Percentiles rank a stretch among this genome's conserved stretches.
These are phyloP conservation scores for Aureobasidium sp. DNA, from an alignment of 2,329 filamentous ascomycete genomes.

Conservation along the genomic window DNA sequence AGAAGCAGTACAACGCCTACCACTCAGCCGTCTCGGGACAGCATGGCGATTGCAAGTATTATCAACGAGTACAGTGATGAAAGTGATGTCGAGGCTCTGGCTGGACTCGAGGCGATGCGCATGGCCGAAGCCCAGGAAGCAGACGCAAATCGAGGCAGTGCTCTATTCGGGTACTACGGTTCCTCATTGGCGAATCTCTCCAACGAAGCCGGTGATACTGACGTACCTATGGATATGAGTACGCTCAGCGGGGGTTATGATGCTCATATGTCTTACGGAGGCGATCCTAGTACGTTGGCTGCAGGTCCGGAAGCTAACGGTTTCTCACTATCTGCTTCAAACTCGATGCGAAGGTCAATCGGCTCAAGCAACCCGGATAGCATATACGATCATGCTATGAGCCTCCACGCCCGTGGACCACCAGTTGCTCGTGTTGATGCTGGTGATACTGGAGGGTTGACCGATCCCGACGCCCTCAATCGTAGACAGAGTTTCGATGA, in stretches of 20 bases:
- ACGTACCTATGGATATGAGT: slow-evolving; percentile 57
- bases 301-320: slow-evolving; percentile 25
- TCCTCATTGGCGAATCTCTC: slow-evolving; percentile 30
- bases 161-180: slow-evolving; percentile 23
- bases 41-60: background rate
- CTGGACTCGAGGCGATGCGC: slow-evolving; percentile 73
- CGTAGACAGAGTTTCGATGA: slow-evolving; percentile 84
- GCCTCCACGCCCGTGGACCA: slow-evolving; percentile 49
- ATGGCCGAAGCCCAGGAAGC: slow-evolving; percentile 71
- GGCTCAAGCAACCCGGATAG: slow-evolving; percentile 32
- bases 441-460: slow-evolving; percentile 79
- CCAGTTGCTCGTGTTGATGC: slow-evolving; percentile 70
- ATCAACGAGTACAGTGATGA: slow-evolving; percentile 51
- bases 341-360: slow-evolving; percentile 37
- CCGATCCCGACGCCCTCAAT: slow-evolving; percentile 55
- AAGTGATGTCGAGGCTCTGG: slow-evolving; percentile 79
- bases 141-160: slow-evolving; percentile 44
- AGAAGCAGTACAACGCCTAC: slow-evolving; percentile 33
- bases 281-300: slow-evolving; percentile 36
- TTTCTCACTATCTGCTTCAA: slow-evolving; percentile 32
- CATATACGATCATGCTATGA: slow-evolving; percentile 36
- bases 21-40: slow-evolving; percentile 28
- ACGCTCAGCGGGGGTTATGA: slow-evolving; percentile 65
- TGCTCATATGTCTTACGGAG: slow-evolving; percentile 52
- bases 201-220: slow-evolving; percentile 57